phyloP scores from a whole-genome alignment of 805 yeast species.

The Kurtzmaniella fragi region DNA sequence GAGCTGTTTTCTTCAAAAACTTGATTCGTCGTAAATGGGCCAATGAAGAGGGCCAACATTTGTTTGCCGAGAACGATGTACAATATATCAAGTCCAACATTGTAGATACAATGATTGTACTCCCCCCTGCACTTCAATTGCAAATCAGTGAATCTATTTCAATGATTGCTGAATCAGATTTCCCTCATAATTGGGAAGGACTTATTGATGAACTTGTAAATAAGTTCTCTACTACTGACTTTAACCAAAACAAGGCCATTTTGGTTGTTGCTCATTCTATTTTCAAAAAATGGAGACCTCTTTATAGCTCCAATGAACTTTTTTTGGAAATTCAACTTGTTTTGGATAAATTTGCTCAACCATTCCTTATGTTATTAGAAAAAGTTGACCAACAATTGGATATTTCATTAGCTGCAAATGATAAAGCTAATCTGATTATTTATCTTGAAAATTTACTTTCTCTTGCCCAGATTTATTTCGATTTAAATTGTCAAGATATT shows the following conservation, averaged over 20 bases:
- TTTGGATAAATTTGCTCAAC: slow-evolving; percentile 72
- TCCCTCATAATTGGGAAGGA: slow-evolving; percentile 84
- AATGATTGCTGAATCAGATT: slow-evolving; percentile 91
- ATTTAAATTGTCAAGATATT: slow-evolving; percentile 94
- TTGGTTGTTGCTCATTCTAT: slow-evolving; percentile 91
- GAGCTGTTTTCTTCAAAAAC: slow-evolving; percentile 86
- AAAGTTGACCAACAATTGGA: slow-evolving; percentile 65
- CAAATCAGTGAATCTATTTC: slow-evolving; percentile 95
- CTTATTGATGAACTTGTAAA: slow-evolving; percentile 69
- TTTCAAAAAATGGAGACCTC: slow-evolving; percentile 94
- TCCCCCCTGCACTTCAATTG: slow-evolving; percentile 77
- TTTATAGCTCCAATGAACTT: slow-evolving; percentile 85
- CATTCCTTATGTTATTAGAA: slow-evolving; percentile 67
- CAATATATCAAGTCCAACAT: slow-evolving; percentile 68
- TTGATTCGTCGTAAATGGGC: slow-evolving; percentile 82
- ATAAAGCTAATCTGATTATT: slow-evolving; percentile 48
- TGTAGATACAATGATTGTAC: slow-evolving; percentile 75
- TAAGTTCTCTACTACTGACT: slow-evolving; percentile 60
- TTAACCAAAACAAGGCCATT: slow-evolving; percentile 77
- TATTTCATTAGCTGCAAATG: slow-evolving; percentile 25
- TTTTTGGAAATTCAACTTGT: slow-evolving; percentile 86
- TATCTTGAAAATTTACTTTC: slow-evolving; percentile 68
- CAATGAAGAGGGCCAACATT: slow-evolving; percentile 79
- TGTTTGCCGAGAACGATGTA: slow-evolving; percentile 58
- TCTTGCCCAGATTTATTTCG: slow-evolving; percentile 79